Evolutionary conservation across 2,329 filamentous ascomycete genomes (phyloP).

Genomic region (Plenodomus tracheiphilus): DNA sequence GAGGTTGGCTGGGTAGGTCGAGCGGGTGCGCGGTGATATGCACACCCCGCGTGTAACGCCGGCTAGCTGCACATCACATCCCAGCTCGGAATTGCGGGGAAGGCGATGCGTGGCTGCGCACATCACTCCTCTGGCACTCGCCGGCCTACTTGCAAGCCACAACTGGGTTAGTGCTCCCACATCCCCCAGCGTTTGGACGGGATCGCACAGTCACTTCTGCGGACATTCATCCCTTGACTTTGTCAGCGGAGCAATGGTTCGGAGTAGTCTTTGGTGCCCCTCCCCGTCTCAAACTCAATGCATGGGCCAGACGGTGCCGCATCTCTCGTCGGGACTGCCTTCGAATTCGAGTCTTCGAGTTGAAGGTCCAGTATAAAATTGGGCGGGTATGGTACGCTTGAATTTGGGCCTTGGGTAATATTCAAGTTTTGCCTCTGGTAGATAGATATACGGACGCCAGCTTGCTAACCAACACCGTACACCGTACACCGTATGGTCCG

Average conservation of each 20-base stretch:
- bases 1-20: conserved; percentile 14
- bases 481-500: no score
- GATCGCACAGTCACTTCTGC: no score
- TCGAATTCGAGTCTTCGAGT: no score
- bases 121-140: background rate
- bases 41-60: conserved; percentile 30
- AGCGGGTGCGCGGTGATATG: conserved; percentile 26
- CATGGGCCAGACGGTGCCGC: background rate
- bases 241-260: background rate
- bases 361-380: no score
- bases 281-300: background rate
- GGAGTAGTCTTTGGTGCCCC: background rate
- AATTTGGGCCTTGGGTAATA: no score
- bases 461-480: no score
- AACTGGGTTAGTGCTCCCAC: background rate
- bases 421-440: no score
- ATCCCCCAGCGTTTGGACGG: background rate
- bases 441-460: no score
- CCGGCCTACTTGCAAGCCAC: background rate
- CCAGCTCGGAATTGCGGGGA: conserved; percentile 33
- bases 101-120: conserved; percentile 20
- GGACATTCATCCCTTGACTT: background rate
- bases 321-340: no score
- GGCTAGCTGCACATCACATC: conserved; percentile 19
- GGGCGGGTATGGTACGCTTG: no score